Evolutionary conservation across 2,329 filamentous ascomycete species (phyloP), one percentile per base, ranked within the genome.

Genomic region (Beauveria sp.): DNA sequence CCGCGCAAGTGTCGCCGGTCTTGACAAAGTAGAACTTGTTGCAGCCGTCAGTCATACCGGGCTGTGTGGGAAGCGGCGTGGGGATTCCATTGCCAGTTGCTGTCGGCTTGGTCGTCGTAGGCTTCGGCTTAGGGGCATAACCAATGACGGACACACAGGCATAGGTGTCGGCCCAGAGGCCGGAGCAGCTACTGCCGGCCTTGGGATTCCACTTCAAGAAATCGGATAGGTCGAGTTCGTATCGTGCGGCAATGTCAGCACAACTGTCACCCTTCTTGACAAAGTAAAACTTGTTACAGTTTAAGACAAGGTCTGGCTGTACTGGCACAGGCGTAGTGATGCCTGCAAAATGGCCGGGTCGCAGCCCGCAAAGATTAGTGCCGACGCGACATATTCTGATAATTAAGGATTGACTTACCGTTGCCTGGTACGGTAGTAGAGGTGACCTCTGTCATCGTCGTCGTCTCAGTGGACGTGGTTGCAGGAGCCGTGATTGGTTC

Each of bases 11-110:
- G 20, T 63, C 62, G 10, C 63, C 61, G 20, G 45, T 9, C 12
- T 58, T 28, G 51, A 64, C 61, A 18, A 54, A 40, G 53, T 61
- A 50, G 50, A 64, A 64, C 18, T 49, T 28, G 38, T 61, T 50
- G 55, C 65, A 66, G 62, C 61, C 60, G 46, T 26, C 43, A 7
- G 60, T 53, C 64, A 66, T 65, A 62, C 60, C 61, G 18, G 63
- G 60, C 55, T 64, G 65, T 16, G 62, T 63, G 16, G 65, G 65
- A 20, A 26, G 20, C 4, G 65, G 65, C 16, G 64, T 65, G 16
- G 54, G 16, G 42, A 57, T 57, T 10, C 54, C 42, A 28, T 57
- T 56, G 40, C 53, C 40, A 22, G 40, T 56, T 18, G 42, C 18
- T 22, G 42, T 46, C 24, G 26, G 40, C 53, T 56, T 56, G 22